phyloP scores from a whole-genome alignment of 2,329 filamentous ascomycete genomes.

The Annulohypoxylon truncatum region DNA sequence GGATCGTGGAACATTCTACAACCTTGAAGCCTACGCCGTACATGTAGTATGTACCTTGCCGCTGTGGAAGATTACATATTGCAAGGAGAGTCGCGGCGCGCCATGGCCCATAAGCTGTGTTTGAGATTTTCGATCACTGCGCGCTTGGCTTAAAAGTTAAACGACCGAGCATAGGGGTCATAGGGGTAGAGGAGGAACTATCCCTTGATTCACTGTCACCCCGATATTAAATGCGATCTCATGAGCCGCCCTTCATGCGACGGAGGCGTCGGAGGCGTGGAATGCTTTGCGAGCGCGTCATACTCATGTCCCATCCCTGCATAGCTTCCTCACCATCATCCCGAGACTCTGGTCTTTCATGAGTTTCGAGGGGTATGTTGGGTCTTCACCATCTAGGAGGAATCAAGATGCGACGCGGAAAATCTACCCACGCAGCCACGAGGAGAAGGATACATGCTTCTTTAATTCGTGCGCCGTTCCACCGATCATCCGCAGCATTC shows the following conservation, averaged over 20 bases:
- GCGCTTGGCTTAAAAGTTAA: conserved; percentile 23
- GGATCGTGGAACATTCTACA: conserved; percentile 36
- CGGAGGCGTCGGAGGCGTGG: conserved; percentile 8
- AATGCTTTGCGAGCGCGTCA: conserved; percentile 30
- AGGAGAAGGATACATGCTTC: conserved; percentile 3
- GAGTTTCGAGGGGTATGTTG: background rate
- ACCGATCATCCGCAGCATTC: conserved; percentile 4
- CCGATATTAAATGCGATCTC: conserved; percentile 30
- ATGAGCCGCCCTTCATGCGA: conserved; percentile 26
- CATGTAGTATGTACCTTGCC: background rate
- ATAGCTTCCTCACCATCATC: conserved; percentile 2
- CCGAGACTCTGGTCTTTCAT: conserved; percentile 5
- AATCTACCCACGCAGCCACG: conserved; percentile 10
- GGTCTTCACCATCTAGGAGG: background rate
- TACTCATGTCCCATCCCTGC: conserved; percentile 9
- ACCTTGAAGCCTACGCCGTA: background rate
- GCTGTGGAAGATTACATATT: conserved; percentile 25
- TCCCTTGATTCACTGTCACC: conserved; percentile 25
- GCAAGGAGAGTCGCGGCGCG: conserved; percentile 35
- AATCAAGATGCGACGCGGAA: conserved; percentile 19
- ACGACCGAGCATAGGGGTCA: conserved; percentile 16
- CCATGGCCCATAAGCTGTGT: conserved; percentile 29
- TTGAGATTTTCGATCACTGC: conserved; percentile 31
- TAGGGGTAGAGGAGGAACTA: conserved; percentile 5
- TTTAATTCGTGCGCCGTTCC: conserved; percentile 3